These are phyloP conservation scores for Sordariomycetes sp. DNA, from an alignment of 2,329 filamentous ascomycete genomes.

Conservation along the genomic window DNA sequence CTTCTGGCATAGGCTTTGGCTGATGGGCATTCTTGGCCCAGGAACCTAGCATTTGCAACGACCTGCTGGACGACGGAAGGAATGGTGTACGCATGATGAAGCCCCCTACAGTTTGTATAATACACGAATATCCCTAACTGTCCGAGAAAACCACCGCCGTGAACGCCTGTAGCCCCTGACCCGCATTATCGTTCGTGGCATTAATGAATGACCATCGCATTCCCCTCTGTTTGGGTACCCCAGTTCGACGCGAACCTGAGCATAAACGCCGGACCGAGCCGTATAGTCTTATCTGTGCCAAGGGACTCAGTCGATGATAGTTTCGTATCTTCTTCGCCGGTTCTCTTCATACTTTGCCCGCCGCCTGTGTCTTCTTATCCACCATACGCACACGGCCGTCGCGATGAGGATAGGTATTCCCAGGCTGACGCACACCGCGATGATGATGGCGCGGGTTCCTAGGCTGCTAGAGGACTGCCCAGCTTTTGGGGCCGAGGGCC, in stretches of 20 bases:
- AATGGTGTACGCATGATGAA: background rate
- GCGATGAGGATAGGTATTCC: conserved; percentile 4
- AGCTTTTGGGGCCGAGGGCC: background rate
- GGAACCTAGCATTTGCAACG: background rate
- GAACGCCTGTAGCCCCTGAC: background rate
- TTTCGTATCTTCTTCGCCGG: background rate
- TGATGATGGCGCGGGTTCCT: background rate
- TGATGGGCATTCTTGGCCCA: background rate
- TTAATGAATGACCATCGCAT: too few relatives aligned
- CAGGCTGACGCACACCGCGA: conserved; percentile 4
- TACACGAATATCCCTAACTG: background rate
- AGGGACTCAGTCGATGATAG: conserved; percentile 1
- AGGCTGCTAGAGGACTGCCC: background rate
- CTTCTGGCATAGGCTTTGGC: background rate
- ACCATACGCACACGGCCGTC: conserved; percentile 4
- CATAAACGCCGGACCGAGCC: background rate
- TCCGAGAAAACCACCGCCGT: background rate
- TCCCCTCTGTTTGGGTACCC: too few relatives aligned
- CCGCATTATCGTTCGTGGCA: too few relatives aligned
- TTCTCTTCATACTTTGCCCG: conserved; percentile 2
- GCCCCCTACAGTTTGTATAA: background rate
- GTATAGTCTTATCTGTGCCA: background rate
- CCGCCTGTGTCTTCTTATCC: conserved; percentile 3
- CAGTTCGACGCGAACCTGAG: background rate
- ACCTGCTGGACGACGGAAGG: background rate